phyloP scores from a whole-genome alignment of 768 basidiomycete species.

The Xerocomus spinulosus region DNA sequence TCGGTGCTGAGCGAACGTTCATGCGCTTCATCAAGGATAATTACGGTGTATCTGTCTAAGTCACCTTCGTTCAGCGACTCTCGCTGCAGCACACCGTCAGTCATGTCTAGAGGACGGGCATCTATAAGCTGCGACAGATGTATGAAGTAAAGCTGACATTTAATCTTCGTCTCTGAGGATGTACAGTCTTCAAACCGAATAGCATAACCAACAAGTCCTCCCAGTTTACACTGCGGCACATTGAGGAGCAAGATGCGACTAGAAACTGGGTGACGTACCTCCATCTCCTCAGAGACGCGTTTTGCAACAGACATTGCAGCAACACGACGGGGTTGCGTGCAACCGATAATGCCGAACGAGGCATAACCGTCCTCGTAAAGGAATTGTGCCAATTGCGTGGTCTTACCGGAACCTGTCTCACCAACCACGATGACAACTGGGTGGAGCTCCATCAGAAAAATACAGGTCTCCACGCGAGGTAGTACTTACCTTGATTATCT shows the following conservation, averaged over 20 bases:
- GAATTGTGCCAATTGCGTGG: slow-evolving; percentile 93
- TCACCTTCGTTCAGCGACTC: slow-evolving; percentile 99
- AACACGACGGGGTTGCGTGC: slow-evolving; percentile 97
- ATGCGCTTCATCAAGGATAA: slow-evolving; percentile 99
- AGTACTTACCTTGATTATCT: slow-evolving; percentile 83
- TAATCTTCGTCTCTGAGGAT: slow-evolving; percentile 89
- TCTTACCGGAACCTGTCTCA: slow-evolving; percentile 99
- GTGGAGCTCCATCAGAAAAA: background rate
- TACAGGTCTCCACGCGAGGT: too few species aligned
- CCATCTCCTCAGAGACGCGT: slow-evolving; percentile 99
- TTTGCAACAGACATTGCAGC: slow-evolving; percentile 99
- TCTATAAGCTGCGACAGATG: background rate
- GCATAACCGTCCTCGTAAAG: slow-evolving; percentile 97
- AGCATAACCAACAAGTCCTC: slow-evolving; percentile 88
- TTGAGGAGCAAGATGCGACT: slow-evolving; percentile 1
- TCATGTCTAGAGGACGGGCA: slow-evolving; percentile 69
- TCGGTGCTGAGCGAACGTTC: slow-evolving; percentile 97
- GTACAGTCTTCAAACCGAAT: slow-evolving; percentile 99
- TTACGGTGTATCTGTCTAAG: slow-evolving; percentile 91
- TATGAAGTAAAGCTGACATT: slow-evolving; percentile 57
- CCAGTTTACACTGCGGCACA: slow-evolving; percentile 70
- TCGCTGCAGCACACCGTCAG: slow-evolving; percentile 95
- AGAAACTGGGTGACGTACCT: slow-evolving; percentile 46
- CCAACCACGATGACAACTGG: slow-evolving; percentile 92
- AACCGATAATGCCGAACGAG: slow-evolving; percentile 83